Base-by-base conservation (phyloP, 2,329 filamentous ascomycete genomes). In the Cordyceps cicadae region DNA sequence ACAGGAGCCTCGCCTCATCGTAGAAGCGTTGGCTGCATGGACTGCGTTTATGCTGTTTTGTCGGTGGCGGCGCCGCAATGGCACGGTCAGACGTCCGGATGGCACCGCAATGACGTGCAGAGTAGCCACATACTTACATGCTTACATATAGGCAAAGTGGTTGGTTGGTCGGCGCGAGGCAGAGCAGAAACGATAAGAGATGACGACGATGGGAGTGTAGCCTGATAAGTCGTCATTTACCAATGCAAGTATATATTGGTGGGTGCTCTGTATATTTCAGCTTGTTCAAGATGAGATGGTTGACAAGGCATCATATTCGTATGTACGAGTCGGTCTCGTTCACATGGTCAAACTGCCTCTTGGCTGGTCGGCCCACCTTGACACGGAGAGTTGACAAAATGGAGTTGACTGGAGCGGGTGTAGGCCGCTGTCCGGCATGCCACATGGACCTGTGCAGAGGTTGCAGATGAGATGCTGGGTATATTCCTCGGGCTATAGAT, bases 351-450 rank as follows among this genome's bases (percentile, higher is more conserved):
- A 14, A 21, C 49, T 24, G 50, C 50, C 29, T 48, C 39, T 51
- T 29, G 29, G 50, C 39, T 14, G 15, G 37, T 39, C 29, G 41
- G 41, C 7, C n/a, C 19, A 53, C 49, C 9, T 37, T 37, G 37
- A 7, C 39, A 37, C 39, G n/a, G 54, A 17, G 29, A 26, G 19
- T 26, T 15, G 49, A 48, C 57, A 26, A 26, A 54, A 59, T 26
- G 32, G 49, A 59, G 29, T n/a, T 50, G 41, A 41, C 41, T 54
- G 39, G 49, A 54, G 49, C 49, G 49, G 57, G 39, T 34, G 57
- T 53, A 53, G 57, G 57, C 50, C 50, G 57, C 57, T 46, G 19
- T 59, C 57, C 57, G 57, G 49, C 57, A 59, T 59, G 57, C 39
- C 50, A 59, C 41, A 39, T 26, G 21, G 57, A 45, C 15, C 49